These are phyloP conservation scores for Gynostemma pentaphyllum DNA, from an alignment of 306 rosid genomes.

Conservation along the genomic window DNA sequence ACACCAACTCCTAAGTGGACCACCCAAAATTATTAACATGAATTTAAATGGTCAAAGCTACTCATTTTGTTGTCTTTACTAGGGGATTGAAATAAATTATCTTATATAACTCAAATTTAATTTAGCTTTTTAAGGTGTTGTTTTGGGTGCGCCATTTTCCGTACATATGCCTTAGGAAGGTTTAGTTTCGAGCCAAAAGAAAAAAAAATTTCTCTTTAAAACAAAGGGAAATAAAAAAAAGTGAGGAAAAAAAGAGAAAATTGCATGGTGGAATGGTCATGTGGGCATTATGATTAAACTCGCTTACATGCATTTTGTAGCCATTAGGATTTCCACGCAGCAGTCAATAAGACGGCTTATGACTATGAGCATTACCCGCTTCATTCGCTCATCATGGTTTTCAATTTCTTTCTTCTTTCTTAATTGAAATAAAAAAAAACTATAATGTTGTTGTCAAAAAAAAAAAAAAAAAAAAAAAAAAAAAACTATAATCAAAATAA, in stretches of 20 bases:
- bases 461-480: too few relatives aligned
- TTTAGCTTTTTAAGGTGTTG: neutral
- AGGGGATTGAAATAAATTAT: neutral
- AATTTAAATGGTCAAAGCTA: too few relatives aligned
- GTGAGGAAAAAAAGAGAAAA: too few relatives aligned
- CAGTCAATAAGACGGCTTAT: neutral
- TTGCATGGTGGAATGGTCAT: neutral
- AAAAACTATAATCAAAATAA: too few relatives aligned
- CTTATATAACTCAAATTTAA: neutral
- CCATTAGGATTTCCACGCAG: neutral
- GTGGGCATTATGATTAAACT: neutral
- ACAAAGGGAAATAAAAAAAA: neutral
- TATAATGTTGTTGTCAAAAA: too few relatives aligned
- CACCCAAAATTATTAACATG: too few relatives aligned
- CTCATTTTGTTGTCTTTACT: neutral
- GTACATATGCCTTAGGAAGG: neutral
- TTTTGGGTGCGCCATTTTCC: neutral
- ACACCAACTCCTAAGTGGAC: too few relatives aligned
- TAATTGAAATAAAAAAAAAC: too few relatives aligned
- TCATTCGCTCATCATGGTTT: neutral
- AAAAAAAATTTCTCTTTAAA: constrained; percentile 17
- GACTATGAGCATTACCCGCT: neutral
- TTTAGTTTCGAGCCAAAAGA: neutral
- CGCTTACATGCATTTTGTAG: constrained; percentile 4
- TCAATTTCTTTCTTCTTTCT: too few relatives aligned